These are phyloP conservation scores for Xylariomycetidae sp. DNA, from an alignment of 2,329 filamentous ascomycete genomes.

Conservation along the genomic window DNA sequence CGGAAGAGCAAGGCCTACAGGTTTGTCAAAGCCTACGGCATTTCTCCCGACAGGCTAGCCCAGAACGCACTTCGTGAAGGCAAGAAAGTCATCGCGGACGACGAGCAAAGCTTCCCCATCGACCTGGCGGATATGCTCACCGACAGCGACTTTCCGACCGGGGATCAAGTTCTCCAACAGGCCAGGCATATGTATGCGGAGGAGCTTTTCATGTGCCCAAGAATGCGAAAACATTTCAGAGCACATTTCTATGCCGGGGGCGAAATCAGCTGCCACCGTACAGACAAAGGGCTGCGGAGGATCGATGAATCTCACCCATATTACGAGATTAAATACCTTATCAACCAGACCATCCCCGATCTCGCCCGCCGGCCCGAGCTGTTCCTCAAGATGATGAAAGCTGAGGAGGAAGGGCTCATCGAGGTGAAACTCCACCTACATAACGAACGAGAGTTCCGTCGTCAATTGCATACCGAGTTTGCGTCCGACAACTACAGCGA, in stretches of 20 bases:
- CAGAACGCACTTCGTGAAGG: constrained; percentile 78
- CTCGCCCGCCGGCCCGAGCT: constrained; percentile 81
- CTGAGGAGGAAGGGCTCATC: constrained; percentile 88
- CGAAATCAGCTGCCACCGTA: constrained; percentile 80
- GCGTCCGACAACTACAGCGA: constrained; percentile 95
- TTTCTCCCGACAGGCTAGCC: constrained; percentile 82
- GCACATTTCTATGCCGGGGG: constrained; percentile 79
- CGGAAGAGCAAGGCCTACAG: constrained; percentile 74
- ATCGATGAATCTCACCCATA: constrained; percentile 95
- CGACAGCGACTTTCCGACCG: constrained; percentile 69
- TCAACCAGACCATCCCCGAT: constrained; percentile 79
- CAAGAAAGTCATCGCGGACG: constrained; percentile 77
- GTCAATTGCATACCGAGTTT: constrained; percentile 75
- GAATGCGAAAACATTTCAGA: constrained; percentile 83
- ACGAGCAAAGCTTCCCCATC: constrained; percentile 72
- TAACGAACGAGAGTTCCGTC: constrained; percentile 69
- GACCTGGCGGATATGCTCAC: constrained; percentile 80
- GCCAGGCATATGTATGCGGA: constrained; percentile 88
- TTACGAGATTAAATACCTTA: constrained; percentile 96
- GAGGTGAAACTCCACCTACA: constrained; percentile 78
- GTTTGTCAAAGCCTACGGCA: constrained; percentile 84
- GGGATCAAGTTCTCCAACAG: constrained; percentile 69
- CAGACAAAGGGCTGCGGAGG: constrained; percentile 87
- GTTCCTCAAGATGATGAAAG: constrained; percentile 95
- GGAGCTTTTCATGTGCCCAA: constrained; percentile 81